A percentile compares a stretch with the other conserved stretches of the same genome.
phyloP scores from a whole-genome alignment of 345 rosid species.

The Eutrema yunnanense region DNA sequence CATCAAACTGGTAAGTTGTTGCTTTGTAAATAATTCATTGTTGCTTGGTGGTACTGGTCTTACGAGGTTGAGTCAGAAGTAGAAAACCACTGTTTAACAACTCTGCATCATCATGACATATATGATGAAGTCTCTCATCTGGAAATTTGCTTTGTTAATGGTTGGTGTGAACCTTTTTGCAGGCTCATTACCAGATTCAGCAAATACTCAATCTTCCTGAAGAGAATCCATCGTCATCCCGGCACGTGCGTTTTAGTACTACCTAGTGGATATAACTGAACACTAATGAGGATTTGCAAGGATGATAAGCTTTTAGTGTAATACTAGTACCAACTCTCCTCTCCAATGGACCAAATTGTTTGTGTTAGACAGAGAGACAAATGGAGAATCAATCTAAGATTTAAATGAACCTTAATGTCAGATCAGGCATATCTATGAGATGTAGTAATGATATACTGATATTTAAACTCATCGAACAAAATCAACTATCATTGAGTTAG shows the following conservation, averaged over 20 bases:
- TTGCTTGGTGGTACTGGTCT: neutral
- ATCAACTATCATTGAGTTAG: too few species aligned
- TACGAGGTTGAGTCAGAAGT: too few species aligned
- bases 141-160: neutral
- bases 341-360: too few species aligned
- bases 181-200: constrained; percentile 36
- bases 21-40: neutral
- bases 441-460: too few species aligned
- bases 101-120: too few species aligned
- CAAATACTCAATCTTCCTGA: constrained; percentile 33
- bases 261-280: neutral
- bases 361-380: too few species aligned
- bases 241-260: constrained; percentile 15
- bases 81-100: neutral
- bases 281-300: neutral
- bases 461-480: too few species aligned
- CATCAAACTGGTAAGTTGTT: constrained; percentile 58
- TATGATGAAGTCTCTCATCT: too few species aligned
- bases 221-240: constrained; percentile 6
- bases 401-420: too few species aligned
- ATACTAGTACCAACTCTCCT: too few species aligned
- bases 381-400: too few species aligned
- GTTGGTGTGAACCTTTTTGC: neutral
- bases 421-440: too few species aligned
- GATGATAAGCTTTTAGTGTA: neutral